Evolutionary conservation across 768 basidiomycete genomes (phyloP).

Genomic region (Auricularia cornea): DNA sequence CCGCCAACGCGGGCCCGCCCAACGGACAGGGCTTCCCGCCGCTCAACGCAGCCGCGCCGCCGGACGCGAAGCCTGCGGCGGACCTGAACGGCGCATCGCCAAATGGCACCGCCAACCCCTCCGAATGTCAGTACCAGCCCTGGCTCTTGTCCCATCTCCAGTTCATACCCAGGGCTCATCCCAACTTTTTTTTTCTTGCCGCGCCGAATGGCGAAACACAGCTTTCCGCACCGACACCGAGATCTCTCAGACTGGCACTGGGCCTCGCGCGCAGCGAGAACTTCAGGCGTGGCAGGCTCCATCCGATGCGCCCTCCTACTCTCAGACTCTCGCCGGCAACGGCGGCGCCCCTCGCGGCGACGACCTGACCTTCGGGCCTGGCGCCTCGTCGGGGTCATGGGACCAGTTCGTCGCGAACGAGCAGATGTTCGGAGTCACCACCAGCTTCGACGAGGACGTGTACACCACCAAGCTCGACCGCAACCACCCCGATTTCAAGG

Average conservation of each 20-base stretch:
- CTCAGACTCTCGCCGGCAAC: conserved; percentile 7
- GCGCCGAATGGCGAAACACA: conserved; percentile 26
- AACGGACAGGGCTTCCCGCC: conserved; percentile 7
- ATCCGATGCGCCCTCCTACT: conserved; percentile 12
- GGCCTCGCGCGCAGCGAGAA: conserved; percentile 56
- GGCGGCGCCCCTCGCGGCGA: conserved; percentile 35
- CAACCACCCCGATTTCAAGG: conserved; percentile 74
- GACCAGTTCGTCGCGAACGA: conserved; percentile 95
- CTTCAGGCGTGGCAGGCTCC: conserved; percentile 67
- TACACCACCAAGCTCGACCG: conserved; percentile 95
- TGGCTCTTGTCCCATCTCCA: no score
- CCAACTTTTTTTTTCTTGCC: neutral
- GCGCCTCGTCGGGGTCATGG: conserved; percentile 47
- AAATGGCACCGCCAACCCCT: conserved; percentile 1
- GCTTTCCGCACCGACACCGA: conserved; percentile 80
- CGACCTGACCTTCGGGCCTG: conserved; percentile 62
- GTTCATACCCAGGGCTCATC: no score
- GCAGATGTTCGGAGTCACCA: conserved; percentile 83
- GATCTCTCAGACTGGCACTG: conserved; percentile 50
- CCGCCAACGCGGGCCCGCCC: neutral
- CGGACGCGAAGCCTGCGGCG: conserved; percentile 2
- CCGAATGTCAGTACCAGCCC: neutral
- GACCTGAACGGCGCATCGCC: conserved; percentile 4
- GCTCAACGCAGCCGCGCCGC: neutral
- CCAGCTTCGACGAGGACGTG: conserved; percentile 84